These are phyloP conservation scores for Euphorbia lathyris DNA, from an alignment of 345 rosid species.

Conservation along the genomic window DNA sequence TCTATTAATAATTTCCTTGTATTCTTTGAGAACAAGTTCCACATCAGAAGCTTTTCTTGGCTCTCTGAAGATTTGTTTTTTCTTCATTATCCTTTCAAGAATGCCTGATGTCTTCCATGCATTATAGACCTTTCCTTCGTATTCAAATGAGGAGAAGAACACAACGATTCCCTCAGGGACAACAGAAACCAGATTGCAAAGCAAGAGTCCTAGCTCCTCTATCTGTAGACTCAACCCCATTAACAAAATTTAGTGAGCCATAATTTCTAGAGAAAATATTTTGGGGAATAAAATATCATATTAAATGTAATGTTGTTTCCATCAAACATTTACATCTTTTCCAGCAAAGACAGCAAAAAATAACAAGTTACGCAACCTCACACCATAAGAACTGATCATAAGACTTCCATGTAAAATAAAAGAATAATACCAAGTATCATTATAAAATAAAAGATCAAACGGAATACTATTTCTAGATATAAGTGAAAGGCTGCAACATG, in stretches of 20 bases:
- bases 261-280: not conserved
- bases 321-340: not conserved
- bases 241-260: slow-evolving; percentile 7
- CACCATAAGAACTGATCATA: not conserved
- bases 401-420: not conserved
- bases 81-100: slow-evolving; percentile 69
- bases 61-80: slow-evolving; percentile 75
- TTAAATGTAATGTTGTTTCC: not conserved
- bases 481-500: slow-evolving; percentile 14
- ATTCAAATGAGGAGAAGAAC: slow-evolving; percentile 93
- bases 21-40: slow-evolving; percentile 70
- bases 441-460: not conserved
- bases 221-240: slow-evolving; percentile 45
- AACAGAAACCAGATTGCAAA: slow-evolving; percentile 74
- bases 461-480: slow-evolving; percentile 4
- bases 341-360: not conserved
- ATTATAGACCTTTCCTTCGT: slow-evolving; percentile 67
- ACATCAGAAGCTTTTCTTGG: slow-evolving; percentile 69
- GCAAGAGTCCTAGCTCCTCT: slow-evolving; percentile 75
- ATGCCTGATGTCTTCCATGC: slow-evolving; percentile 80
- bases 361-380: not conserved
- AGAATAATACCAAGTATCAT: not conserved
- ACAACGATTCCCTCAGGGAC: slow-evolving; percentile 89
- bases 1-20: slow-evolving; percentile 63
- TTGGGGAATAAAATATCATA: not conserved